Evolutionary conservation across 208 protist genomes (phyloP).

Genomic region (Trypanosoma mega): DNA sequence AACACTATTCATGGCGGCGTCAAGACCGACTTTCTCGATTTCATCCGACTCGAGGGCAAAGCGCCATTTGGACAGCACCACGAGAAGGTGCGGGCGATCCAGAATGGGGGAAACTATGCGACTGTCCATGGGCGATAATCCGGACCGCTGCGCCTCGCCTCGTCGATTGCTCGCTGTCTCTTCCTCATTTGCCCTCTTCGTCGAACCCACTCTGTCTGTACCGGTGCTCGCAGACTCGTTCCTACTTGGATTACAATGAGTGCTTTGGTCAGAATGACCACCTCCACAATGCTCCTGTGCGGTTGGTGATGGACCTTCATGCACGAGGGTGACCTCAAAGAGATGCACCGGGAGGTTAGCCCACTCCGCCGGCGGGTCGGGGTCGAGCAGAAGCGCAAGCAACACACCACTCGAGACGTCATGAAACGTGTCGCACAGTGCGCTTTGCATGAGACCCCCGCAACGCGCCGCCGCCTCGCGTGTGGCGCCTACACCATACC

Average conservation of each 20-base stretch:
- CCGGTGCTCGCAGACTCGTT: too few relatives aligned
- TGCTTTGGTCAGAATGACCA: too few relatives aligned
- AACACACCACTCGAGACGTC: constrained; percentile 14
- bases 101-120: not conserved
- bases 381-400: constrained; percentile 34
- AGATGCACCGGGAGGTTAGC: constrained; percentile 30
- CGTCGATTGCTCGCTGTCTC: not conserved
- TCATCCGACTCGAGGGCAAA: constrained; percentile 29
- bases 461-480: constrained; percentile 15
- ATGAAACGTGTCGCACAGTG: constrained; percentile 18
- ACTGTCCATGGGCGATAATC: not conserved
- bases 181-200: not conserved
- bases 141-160: constrained; percentile 5
- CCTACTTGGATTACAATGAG: too few relatives aligned
- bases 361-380: constrained; percentile 5
- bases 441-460: constrained; percentile 16
- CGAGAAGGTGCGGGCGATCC: not conserved
- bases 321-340: constrained; percentile 20
- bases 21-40: constrained; percentile 29
- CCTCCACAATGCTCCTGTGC: not conserved
- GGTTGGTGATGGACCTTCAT: not conserved
- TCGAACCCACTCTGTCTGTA: not conserved
- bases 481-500: constrained; percentile 50
- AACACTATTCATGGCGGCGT: constrained; percentile 23
- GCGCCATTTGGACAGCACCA: constrained; percentile 11